Evolutionary conservation across 2,329 filamentous ascomycete genomes (phyloP).

Genomic region (Fusarium sp.): DNA sequence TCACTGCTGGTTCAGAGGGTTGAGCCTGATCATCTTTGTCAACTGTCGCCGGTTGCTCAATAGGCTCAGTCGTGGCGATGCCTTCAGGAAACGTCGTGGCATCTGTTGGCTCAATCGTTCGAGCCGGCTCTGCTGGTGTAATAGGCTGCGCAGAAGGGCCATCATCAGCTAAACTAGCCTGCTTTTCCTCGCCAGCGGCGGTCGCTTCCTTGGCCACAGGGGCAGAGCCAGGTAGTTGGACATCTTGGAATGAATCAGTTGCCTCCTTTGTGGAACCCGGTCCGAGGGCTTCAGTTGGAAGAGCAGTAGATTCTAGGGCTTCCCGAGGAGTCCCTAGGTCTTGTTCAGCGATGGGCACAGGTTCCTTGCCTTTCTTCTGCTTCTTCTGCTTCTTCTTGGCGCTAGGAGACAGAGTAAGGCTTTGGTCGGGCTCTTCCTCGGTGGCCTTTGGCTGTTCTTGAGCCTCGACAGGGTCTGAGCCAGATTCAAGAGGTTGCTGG

Average conservation of each 20-base stretch:
- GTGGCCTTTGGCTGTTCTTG: constrained; percentile 8
- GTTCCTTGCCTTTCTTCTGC: constrained; percentile 21
- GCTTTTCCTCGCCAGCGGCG: neutral
- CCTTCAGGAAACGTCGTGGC: neutral
- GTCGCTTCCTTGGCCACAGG: neutral
- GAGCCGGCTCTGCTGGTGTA: neutral
- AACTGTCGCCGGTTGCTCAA: neutral
- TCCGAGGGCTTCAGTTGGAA: neutral
- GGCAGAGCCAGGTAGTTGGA: neutral
- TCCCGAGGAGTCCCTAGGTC: constrained; percentile 16
- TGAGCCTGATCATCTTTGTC: neutral
- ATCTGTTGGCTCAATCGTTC: neutral
- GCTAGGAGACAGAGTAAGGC: constrained; percentile 31
- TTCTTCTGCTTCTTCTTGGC: constrained; percentile 45
- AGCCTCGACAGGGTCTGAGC: neutral
- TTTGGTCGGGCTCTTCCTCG: constrained; percentile 15
- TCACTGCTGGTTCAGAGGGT: neutral
- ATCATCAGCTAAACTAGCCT: neutral
- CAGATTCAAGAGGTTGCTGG: neutral
- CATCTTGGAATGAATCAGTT: neutral
- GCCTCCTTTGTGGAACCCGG: neutral
- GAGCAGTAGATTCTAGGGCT: neutral
- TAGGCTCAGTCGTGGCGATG: neutral
- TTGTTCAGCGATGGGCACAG: neutral
- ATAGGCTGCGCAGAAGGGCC: constrained; percentile 10